Conservation (phyloP, 1,139 yeast species). For the Pneumocystis murina region DNA sequence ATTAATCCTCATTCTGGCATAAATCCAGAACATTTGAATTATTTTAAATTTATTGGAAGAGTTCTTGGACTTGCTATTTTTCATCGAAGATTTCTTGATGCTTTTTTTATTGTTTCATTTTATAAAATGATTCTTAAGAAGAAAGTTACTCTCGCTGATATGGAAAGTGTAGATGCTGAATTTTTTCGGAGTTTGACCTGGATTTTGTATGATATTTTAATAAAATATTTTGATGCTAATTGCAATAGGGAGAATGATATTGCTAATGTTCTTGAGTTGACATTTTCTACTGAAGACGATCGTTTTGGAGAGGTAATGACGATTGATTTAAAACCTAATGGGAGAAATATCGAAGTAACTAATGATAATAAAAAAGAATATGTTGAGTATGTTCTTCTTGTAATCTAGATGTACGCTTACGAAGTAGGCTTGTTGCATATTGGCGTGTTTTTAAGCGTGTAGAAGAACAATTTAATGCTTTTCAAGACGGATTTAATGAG, state of each 20-base stretch:
- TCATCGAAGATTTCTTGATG: slow-evolving; percentile 95
- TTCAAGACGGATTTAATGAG: slow-evolving; percentile 93
- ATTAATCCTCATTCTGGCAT: slow-evolving; percentile 96
- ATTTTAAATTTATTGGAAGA: slow-evolving; percentile 95
- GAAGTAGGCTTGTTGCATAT: slow-evolving; percentile 50
- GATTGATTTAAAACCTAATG: slow-evolving; percentile 79
- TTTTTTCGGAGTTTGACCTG: slow-evolving; percentile 87
- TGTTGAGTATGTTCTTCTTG: slow-evolving; percentile 37
- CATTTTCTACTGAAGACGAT: slow-evolving; percentile 92
- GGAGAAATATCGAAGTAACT: slow-evolving; percentile 76
- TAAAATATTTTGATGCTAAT: slow-evolving; percentile 23
- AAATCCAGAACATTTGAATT: slow-evolving; percentile 93
- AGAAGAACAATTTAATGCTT: slow-evolving; percentile 89
- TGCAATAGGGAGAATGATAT: slow-evolving; percentile 65
- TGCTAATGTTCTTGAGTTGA: slow-evolving; percentile 67
- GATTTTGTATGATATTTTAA: neutral
- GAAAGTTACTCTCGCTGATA: slow-evolving; percentile 86
- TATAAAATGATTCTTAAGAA: slow-evolving; percentile 95
- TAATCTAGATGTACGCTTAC: neutral
- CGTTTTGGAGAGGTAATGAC: slow-evolving; percentile 87
- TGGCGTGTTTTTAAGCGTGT: slow-evolving; percentile 92
- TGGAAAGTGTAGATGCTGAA: slow-evolving; percentile 98
- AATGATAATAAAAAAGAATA: slow-evolving; percentile 91
- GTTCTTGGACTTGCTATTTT: slow-evolving; percentile 95
- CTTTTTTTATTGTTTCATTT: slow-evolving; percentile 94